phyloP scores from a whole-genome alignment of 1,284 basidiomycete genomes.

The Microbotryum saponariae region DNA sequence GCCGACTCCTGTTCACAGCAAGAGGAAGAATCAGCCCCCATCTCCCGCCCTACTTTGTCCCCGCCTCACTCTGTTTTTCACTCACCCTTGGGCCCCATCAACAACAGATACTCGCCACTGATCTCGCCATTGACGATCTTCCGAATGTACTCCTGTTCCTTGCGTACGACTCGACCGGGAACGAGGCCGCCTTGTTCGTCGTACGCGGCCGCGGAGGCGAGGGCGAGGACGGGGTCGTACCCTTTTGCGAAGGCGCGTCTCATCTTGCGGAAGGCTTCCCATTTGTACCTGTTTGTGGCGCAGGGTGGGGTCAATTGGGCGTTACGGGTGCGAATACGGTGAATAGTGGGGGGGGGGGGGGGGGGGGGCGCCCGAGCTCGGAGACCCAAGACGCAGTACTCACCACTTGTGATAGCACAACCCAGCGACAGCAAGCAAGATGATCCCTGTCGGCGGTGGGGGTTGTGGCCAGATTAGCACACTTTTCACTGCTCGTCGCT shows the following conservation, averaged over 20 bases:
- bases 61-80: no score
- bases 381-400: no score
- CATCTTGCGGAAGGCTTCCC: constrained; percentile 36
- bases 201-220: constrained; percentile 23
- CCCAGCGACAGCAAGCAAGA: constrained; percentile 10
- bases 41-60: no score
- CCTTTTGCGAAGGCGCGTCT: constrained; percentile 32
- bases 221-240: constrained; percentile 35
- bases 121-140: constrained; percentile 34
- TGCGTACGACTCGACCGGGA: constrained; percentile 23
- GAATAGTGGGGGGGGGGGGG: not conserved
- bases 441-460: not conserved
- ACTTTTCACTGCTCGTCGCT: no score
- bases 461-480: no score
- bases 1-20: constrained; percentile 26
- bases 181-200: constrained; percentile 8
- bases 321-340: no score
- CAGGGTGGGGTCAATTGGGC: no score
- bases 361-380: not conserved
- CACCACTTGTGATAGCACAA: constrained; percentile 27
- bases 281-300: constrained; percentile 27
- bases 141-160: constrained; percentile 35
- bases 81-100: constrained; percentile 23
- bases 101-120: constrained; percentile 32
- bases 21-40: not conserved